phyloP scores from a whole-genome alignment of 176 grass and related monocot species.

The Panicum miliaceum region DNA sequence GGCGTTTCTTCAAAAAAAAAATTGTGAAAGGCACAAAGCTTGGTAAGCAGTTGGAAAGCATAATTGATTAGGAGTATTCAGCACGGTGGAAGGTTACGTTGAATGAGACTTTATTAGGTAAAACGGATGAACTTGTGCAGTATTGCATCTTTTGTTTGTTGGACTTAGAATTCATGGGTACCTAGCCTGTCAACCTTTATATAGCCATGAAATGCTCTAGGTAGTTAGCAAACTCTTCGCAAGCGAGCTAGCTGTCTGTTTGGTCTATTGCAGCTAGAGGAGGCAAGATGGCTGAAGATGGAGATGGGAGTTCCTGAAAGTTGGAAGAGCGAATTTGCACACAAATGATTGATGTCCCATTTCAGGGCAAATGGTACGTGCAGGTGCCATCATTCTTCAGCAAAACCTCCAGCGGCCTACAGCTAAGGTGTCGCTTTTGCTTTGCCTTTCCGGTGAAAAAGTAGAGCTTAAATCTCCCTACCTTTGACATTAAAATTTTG shows the following conservation, averaged over 20 bases:
- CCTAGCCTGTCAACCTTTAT: background rate
- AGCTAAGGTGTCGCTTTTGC: conserved; percentile 54
- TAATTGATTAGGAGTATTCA: conserved; percentile 18
- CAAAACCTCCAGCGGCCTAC: conserved; percentile 20
- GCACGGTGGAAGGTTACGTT: conserved; percentile 31
- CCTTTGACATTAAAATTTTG: conserved; percentile 24
- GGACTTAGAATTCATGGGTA: background rate
- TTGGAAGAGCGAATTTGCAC: conserved; percentile 24
- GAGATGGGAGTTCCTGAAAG: background rate
- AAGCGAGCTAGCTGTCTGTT: background rate
- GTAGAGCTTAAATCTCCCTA: background rate
- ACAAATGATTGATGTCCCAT: conserved; percentile 36
- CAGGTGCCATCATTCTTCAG: conserved; percentile 42
- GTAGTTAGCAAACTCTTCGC: background rate
- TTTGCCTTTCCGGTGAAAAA: conserved; percentile 41
- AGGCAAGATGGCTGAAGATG: background rate
- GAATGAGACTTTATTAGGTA: conserved; percentile 41
- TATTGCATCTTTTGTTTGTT: conserved; percentile 1
- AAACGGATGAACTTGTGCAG: conserved; percentile 5
- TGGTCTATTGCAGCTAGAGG: conserved; percentile 22
- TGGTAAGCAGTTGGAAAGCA: conserved; percentile 31
- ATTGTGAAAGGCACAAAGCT: conserved; percentile 4
- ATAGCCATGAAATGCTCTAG: background rate
- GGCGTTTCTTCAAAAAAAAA: too few relatives aligned
- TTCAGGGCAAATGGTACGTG: conserved; percentile 32